Evolutionary conservation across 2,329 filamentous ascomycete species (phyloP).

Genomic region (Penicillium polonicum): DNA sequence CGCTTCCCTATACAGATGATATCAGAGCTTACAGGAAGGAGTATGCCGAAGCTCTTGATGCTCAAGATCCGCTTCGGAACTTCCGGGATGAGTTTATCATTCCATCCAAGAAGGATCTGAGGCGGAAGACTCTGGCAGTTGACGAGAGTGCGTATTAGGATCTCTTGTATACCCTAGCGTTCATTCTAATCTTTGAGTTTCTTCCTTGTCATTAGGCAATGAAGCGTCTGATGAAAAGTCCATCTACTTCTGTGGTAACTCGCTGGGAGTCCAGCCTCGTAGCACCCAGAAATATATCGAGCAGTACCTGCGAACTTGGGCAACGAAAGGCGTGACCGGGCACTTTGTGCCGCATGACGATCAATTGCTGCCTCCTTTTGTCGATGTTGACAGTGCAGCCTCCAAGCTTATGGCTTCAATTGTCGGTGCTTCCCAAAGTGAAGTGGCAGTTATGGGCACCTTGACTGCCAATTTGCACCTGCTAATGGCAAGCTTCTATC

Average conservation of each 20-base stretch:
- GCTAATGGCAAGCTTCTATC: slow-evolving; percentile 81
- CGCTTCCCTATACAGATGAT: slow-evolving; percentile 34
- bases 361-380: slow-evolving; percentile 68
- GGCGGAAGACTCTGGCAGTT: slow-evolving; percentile 56
- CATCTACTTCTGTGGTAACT: slow-evolving; percentile 89
- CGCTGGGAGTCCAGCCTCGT: slow-evolving; percentile 77
- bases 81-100: slow-evolving; percentile 73
- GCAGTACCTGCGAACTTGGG: slow-evolving; percentile 78
- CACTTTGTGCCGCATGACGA: slow-evolving; percentile 72
- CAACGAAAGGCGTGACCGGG: slow-evolving; percentile 76
- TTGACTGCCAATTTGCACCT: slow-evolving; percentile 79
- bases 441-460: slow-evolving; percentile 87
- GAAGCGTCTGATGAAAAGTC: slow-evolving; percentile 48
- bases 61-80: slow-evolving; percentile 58
- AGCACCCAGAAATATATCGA: slow-evolving; percentile 64
- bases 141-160: slow-evolving; percentile 27
- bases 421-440: slow-evolving; percentile 68
- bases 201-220: slow-evolving; percentile 17
- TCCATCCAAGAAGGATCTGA: slow-evolving; percentile 70
- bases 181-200: not conserved
- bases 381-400: slow-evolving; percentile 75
- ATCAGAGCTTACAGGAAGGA: slow-evolving; percentile 35
- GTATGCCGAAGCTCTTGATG: slow-evolving; percentile 55
- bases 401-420: slow-evolving; percentile 68
- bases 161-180: not conserved